phyloP scores from a whole-genome alignment of 2,329 filamentous ascomycete genomes.

The Aureobasidium sp. region DNA sequence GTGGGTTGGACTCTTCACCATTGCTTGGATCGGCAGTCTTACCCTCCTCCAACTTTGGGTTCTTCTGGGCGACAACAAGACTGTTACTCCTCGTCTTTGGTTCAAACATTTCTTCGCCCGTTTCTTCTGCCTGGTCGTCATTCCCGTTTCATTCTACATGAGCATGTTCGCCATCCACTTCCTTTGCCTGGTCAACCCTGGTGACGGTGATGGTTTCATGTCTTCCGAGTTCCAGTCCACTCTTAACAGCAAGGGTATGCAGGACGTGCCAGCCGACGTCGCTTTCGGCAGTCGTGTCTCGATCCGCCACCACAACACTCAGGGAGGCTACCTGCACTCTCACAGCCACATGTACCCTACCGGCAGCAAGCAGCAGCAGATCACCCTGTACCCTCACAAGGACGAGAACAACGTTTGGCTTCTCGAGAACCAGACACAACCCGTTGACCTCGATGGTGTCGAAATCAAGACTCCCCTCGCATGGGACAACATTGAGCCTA shows the following conservation, averaged over 20 bases:
- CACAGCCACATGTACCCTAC: constrained; percentile 96
- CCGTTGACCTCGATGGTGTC: constrained; percentile 55
- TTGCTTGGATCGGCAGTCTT: constrained; percentile 91
- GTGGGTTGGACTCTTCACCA: constrained; percentile 98
- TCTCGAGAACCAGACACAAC: constrained; percentile 92
- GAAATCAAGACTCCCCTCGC: constrained; percentile 71
- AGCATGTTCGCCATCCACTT: constrained; percentile 98
- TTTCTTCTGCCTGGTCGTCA: constrained; percentile 80
- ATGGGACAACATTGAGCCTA: constrained; percentile 67
- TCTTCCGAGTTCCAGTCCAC: constrained; percentile 98
- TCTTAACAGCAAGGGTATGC: constrained; percentile 92
- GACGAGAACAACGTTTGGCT: constrained; percentile 96
- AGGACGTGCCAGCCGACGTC: constrained; percentile 86
- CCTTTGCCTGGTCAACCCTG: constrained; percentile 82
- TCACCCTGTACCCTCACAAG: constrained; percentile 97
- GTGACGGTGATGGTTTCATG: constrained; percentile 98
- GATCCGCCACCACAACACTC: constrained; percentile 91
- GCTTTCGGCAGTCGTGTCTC: constrained; percentile 77
- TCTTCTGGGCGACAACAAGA: constrained; percentile 78
- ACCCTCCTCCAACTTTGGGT: constrained; percentile 93
- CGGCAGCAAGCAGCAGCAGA: constrained; percentile 96
- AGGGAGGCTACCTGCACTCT: constrained; percentile 95
- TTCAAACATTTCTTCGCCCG: constrained; percentile 92
- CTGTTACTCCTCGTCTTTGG: constrained; percentile 81
- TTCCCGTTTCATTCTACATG: constrained; percentile 86